Conservation (phyloP, 441 rosid genomes). For the Arabidopsis lyrata region DNA sequence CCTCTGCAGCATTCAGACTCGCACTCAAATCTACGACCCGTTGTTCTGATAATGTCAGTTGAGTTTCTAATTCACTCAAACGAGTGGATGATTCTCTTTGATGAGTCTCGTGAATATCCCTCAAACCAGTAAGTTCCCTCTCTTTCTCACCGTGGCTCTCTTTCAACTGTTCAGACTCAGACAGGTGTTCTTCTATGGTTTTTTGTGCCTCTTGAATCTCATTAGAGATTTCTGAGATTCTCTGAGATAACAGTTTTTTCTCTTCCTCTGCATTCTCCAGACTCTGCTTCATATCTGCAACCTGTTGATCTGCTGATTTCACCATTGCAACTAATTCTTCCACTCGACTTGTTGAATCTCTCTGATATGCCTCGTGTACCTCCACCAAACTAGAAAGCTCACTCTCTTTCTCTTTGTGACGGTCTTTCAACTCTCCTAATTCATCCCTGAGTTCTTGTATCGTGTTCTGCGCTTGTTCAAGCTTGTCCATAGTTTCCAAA, state of each 20-base stretch:
- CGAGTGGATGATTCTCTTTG: slow-evolving; percentile 51
- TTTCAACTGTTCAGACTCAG: slow-evolving; percentile 52
- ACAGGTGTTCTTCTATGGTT: slow-evolving; percentile 53
- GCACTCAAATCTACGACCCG: slow-evolving; percentile 54
- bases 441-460: slow-evolving; percentile 52
- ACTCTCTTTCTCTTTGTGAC: slow-evolving; percentile 55
- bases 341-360: slow-evolving; percentile 50
- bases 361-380: slow-evolving; percentile 52
- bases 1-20: slow-evolving; percentile 53
- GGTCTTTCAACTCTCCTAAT: slow-evolving; percentile 47
- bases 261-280: slow-evolving; percentile 2
- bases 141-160: slow-evolving; percentile 40
- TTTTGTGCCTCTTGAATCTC: slow-evolving; percentile 62
- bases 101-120: slow-evolving; percentile 36
- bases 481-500: slow-evolving; percentile 56
- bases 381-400: slow-evolving; percentile 58
- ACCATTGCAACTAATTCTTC: not conserved
- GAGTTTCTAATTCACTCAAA: slow-evolving; percentile 54
- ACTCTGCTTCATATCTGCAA: slow-evolving; percentile 6
- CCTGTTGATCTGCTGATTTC: not conserved
- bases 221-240: slow-evolving; percentile 51
- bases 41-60: slow-evolving; percentile 61
- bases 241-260: slow-evolving; percentile 42
- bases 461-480: slow-evolving; percentile 52
- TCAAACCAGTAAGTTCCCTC: slow-evolving; percentile 36